A percentile compares a stretch with the other conserved stretches of the same genome.
These are phyloP conservation scores for Albatrellus sp. DNA, from an alignment of 1,284 basidiomycete genomes.

Conservation along the genomic window DNA sequence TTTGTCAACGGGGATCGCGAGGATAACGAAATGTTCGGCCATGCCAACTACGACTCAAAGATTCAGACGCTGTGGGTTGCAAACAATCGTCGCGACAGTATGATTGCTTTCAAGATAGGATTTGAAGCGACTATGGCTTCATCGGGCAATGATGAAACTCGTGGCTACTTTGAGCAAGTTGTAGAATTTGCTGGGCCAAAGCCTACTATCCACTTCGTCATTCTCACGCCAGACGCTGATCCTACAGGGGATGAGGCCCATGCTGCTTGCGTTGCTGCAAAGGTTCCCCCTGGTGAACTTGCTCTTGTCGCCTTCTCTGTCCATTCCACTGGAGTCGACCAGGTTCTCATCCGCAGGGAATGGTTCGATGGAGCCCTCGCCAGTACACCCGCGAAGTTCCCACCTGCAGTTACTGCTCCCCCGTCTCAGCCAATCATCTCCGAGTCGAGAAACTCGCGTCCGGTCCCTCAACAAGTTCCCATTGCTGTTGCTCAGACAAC, in stretches of 20 bases:
- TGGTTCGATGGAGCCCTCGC: conserved; percentile 61
- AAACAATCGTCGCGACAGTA: conserved; percentile 69
- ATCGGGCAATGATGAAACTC: conserved; percentile 41
- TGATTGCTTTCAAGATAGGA: conserved; percentile 65
- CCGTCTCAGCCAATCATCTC: conserved; percentile 8
- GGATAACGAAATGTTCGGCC: conserved; percentile 74
- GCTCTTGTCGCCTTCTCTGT: conserved; percentile 75
- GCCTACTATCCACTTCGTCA: conserved; percentile 75
- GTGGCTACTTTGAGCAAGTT: conserved; percentile 62
- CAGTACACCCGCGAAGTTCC: conserved; percentile 47
- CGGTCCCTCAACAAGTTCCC: conserved; percentile 15
- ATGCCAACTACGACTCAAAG: conserved; percentile 67
- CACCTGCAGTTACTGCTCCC: conserved; percentile 26
- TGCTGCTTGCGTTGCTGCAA: conserved; percentile 69
- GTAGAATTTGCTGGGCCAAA: conserved; percentile 74
- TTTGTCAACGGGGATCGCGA: conserved; percentile 58
- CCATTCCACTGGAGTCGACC: conserved; percentile 71
- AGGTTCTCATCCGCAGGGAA: conserved; percentile 69
- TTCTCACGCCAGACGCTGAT: conserved; percentile 68
- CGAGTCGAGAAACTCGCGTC: conserved; percentile 25
- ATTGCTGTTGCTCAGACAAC: conserved; percentile 14
- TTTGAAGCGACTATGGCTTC: conserved; percentile 43
- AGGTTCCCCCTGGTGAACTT: conserved; percentile 59
- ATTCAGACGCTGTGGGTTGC: conserved; percentile 78
- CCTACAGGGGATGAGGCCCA: conserved; percentile 68